Evolutionary conservation across 768 basidiomycete species (phyloP), one percentile per base, ranked within the genome.

Genomic region (Strobilomyces dryophilus): DNA sequence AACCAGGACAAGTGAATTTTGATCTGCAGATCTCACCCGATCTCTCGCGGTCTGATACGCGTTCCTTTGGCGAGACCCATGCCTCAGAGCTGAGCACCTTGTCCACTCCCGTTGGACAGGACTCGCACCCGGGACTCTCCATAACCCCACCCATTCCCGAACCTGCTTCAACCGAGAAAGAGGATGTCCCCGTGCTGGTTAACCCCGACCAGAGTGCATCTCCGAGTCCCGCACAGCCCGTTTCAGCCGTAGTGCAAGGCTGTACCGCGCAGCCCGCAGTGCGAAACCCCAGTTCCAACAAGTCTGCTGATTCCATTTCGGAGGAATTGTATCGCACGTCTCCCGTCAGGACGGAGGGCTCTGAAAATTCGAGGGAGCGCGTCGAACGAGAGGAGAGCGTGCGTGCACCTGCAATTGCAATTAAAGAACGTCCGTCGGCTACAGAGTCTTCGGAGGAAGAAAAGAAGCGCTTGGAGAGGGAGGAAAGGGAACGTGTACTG

Each of bases 51-150:
- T 85, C 85, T 4, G 87, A 92, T 61, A 88, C 87, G 0, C 80
- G 80, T 52, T 90, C 87, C 68, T 93, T 93, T 63, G 91, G 91
- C 18, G 87, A 86, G 69, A 92, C 84, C 36, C 91, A 93, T 61
- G 87, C 86, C 0, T 76, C 71, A 34, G 91, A 92, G 70, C 75
- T 93, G 34, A 78, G 78, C 17, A 76, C 73, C 58, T 82, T 90
- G 45, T 64, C 76, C 12, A 64, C 66, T 0, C 57, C 64, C 21
- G 51, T 58, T 6, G 61, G 57, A 26, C 55, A 61, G 24, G 47
- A 59, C 35, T 60, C 56, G 44, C 70, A 73, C 51, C 70, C 73
- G 18, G 66, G 66, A 43, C 63, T 76, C n/a, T 70, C 77, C 3
- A 21, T 76, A 37, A 75, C 78, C 1, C 75, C 81, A 11, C 79